A percentile compares a stretch with the other conserved stretches of the same genome.
These are phyloP conservation scores for Aureobasidium zeae DNA, from an alignment of 2,329 filamentous ascomycete genomes.

Conservation along the genomic window DNA sequence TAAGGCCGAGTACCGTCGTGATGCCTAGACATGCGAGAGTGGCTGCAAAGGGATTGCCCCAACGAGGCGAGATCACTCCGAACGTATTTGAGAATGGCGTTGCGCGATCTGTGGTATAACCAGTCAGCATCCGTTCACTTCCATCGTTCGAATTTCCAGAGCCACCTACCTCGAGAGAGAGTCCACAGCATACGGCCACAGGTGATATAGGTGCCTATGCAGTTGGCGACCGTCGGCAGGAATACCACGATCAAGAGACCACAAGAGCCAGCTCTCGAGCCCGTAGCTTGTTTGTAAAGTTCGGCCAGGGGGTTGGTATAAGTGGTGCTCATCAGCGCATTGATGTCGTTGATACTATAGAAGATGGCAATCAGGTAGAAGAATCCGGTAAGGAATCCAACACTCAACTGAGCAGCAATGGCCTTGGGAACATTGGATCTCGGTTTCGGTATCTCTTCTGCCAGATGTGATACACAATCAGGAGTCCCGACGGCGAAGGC, in stretches of 20 bases:
- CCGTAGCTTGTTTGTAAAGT: constrained; percentile 49
- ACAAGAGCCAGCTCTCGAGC: constrained; percentile 32
- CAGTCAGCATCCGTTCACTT: neutral
- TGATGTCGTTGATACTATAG: constrained; percentile 51
- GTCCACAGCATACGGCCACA: constrained; percentile 56
- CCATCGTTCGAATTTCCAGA: neutral
- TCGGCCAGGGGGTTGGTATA: constrained; percentile 50
- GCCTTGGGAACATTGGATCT: constrained; percentile 46
- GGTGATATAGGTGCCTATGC: constrained; percentile 51
- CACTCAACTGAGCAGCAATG: constrained; percentile 42
- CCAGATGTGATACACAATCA: constrained; percentile 54
- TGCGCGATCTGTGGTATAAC: constrained; percentile 36
- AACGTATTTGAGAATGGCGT: constrained; percentile 45
- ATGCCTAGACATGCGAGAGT: constrained; percentile 43
- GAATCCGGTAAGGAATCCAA: constrained; percentile 46
- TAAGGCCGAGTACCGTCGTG: constrained; percentile 50
- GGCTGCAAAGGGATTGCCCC: constrained; percentile 47
- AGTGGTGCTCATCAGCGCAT: constrained; percentile 42
- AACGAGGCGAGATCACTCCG: constrained; percentile 37
- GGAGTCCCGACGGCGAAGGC: constrained; percentile 57
- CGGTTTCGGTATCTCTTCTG: constrained; percentile 52
- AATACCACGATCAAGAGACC: constrained; percentile 40
- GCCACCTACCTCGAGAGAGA: constrained; percentile 39
- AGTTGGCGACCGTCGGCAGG: constrained; percentile 43
- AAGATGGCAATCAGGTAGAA: constrained; percentile 34